Conservation (phyloP, 192 early-diverging fungal species). For the Haplosporangium gracile region DNA sequence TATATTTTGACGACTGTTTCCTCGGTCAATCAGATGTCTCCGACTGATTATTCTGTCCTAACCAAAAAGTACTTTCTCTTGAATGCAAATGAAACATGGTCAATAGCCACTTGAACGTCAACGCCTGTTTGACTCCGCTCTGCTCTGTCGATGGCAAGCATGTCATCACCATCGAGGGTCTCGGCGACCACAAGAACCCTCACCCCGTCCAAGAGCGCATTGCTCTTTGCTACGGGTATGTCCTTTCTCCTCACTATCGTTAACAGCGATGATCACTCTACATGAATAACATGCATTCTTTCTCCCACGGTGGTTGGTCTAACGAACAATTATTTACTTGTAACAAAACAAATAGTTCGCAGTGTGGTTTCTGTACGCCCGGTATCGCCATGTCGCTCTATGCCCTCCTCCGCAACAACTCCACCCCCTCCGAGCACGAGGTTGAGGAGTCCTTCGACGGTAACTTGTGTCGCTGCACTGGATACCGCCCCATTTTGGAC, state of each 20-base stretch:
- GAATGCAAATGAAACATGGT: neutral
- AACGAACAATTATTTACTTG: neutral
- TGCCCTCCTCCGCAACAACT: constrained; percentile 80
- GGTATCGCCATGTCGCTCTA: constrained; percentile 93
- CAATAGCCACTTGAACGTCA: constrained; percentile 55
- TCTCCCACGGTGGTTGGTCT: neutral
- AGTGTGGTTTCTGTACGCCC: constrained; percentile 94
- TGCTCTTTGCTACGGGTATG: constrained; percentile 75
- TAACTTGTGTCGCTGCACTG: constrained; percentile 93
- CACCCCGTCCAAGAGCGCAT: constrained; percentile 85
- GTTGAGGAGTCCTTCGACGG: constrained; percentile 89
- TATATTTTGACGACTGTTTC: neutral
- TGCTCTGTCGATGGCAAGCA: constrained; percentile 84
- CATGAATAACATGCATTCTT: too few relatives aligned
- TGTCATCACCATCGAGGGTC: constrained; percentile 86
- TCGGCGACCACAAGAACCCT: constrained; percentile 74
- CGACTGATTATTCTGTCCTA: neutral
- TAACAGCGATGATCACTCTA: too few relatives aligned
- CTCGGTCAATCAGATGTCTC: neutral
- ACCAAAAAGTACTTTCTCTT: neutral
- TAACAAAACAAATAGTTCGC: constrained; percentile 63
- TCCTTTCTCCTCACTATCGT: neutral
- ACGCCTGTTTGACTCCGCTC: constrained; percentile 78
- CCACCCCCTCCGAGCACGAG: constrained; percentile 73
- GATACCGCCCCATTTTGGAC: constrained; percentile 89